Evolutionary conservation across 2,329 filamentous ascomycete species (phyloP), one percentile per base, ranked within the genome.

Genomic region (Chrysoporthe cubensis): DNA sequence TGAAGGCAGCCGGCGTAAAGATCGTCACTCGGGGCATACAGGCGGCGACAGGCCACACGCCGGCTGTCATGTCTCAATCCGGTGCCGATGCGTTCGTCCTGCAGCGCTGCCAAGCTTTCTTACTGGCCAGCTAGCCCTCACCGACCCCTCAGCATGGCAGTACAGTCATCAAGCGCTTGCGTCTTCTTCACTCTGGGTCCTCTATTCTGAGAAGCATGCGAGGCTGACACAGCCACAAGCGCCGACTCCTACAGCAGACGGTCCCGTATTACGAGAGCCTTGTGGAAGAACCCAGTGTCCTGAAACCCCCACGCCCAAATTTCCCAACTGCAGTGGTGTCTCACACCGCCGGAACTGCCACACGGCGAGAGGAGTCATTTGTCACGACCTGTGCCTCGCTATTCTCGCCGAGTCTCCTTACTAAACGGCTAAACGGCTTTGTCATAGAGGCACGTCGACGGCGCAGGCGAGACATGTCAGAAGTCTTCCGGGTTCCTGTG

Each of bases 321-420:
- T 13, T 46, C 16, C 32, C 11, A 62, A 42, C 9, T 42, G 34
- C 26, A n/a, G 46, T 11, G 61, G 34, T 60, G 64, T 69, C 67
- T 69, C 67, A 69, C 67, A 69, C 67, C 67, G 67, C 67, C 67
- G 65, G 67, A 52, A 58, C 14, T 18, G 13, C 21, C 46, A 52
- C 4, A 44, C 50, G 43, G 62, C 21, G 32, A 64, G 46, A 32
- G 18, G 21, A 54, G 54, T 64, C 59, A 44, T 48, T 43, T 65
- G 62, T 18, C 54, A 37, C 34, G 18, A n/a, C 34, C 14, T 57
- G 44, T n/a, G 54, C 54, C 18, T 37, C 32, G 34, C 18, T 14
- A 5, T n/a, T 37, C n/a, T 16, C 6, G 16, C 9, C 34, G 32
- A 5, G 54, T 32, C 54, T 57, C 18, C 21, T 57, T 37, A 37